Evolutionary conservation across 1,284 basidiomycete species (phyloP), one percentile per base, ranked within the genome.

Genomic region (Leccinum glutinopallens): DNA sequence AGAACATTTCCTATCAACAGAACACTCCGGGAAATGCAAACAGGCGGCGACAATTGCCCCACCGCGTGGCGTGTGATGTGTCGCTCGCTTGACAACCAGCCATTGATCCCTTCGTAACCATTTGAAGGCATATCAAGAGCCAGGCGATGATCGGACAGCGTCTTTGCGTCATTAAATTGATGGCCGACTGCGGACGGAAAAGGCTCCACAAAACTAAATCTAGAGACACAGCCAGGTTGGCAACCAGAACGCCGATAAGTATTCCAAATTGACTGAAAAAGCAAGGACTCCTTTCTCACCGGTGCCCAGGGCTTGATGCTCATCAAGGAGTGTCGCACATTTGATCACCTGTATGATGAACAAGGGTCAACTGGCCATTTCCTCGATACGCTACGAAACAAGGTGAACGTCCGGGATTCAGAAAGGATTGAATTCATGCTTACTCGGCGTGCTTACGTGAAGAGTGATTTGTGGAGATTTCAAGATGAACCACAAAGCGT

Each of bases 251-350:
- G 46, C 19, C 32, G 41, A 35, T 49, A 17, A 43, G 8, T n/a
- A 60, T 69, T 62, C 33, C 43, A 65, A 64, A 63, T 68, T 49
- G 39, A 62, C 22, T 63, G 58, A 64, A 66, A 29, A 59, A 61
- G 63, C 57, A 64, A 64, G 5, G 15, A 19, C 15, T 62, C 33
- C 33, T n/a, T 46, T 60, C 54, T 61, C 59, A 57, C 39, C 54
- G 53, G 22, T 6, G 33, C 33, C 58, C 49, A 53, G 53, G 53
- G 32, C 29, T 35, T 64, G 59, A 59, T 65, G 22, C 51, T 41
- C 22, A 19, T 9, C 9, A 35, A 61, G 41, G 33, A 60, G 33
- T 17, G 59, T 59, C 37, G 19, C 43, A 51, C 22, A 64, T 46
- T 25, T 43, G 12, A 9, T 13, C 17, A 2, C 32, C 17, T 53